A percentile compares a stretch with the other conserved stretches of the same genome.
Conservation (phyloP, 2,329 filamentous ascomycete genomes). For the Ambrosiella cleistominuta region DNA sequence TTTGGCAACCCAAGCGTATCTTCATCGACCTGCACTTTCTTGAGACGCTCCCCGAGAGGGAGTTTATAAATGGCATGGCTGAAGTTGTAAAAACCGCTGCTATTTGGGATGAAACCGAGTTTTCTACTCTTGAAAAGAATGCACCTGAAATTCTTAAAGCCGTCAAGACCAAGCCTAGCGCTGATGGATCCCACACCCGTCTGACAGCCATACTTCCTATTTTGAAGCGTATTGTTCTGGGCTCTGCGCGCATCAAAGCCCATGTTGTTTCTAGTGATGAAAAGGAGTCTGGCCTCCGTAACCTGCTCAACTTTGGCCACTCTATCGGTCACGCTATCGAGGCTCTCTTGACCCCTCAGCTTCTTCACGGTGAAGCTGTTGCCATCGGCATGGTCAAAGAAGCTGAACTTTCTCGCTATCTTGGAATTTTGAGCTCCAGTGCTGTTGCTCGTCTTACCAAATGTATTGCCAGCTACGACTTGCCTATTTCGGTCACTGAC, state of each 20-base stretch:
- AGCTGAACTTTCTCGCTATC: slow-evolving; percentile 75
- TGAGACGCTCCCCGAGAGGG: slow-evolving; percentile 71
- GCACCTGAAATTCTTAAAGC: slow-evolving; percentile 50
- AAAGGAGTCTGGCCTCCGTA: slow-evolving; percentile 80
- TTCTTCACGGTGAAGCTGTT: slow-evolving; percentile 88
- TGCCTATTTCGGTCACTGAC: slow-evolving; percentile 73
- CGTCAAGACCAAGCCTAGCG: slow-evolving; percentile 23
- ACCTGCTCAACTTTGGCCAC: slow-evolving; percentile 92
- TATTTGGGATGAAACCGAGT: slow-evolving; percentile 84
- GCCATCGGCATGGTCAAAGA: slow-evolving; percentile 98
- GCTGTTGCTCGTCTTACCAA: slow-evolving; percentile 82
- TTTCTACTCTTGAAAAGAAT: slow-evolving; percentile 66
- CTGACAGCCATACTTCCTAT: slow-evolving; percentile 54
- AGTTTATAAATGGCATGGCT: slow-evolving; percentile 98
- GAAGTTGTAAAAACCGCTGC: slow-evolving; percentile 96
- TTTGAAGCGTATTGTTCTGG: slow-evolving; percentile 65
- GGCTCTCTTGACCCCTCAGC: slow-evolving; percentile 84
- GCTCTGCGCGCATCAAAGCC: slow-evolving; percentile 84
- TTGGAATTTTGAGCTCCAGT: slow-evolving; percentile 69
- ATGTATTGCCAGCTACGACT: slow-evolving; percentile 82
- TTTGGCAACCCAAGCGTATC: slow-evolving; percentile 88
- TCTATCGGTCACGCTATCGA: slow-evolving; percentile 96
- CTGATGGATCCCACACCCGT: slow-evolving; percentile 24
- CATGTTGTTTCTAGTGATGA: slow-evolving; percentile 89
- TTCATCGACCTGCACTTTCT: slow-evolving; percentile 90